Conservation (phyloP, 1,284 basidiomycete species). For the Exobasidium rhododendri region DNA sequence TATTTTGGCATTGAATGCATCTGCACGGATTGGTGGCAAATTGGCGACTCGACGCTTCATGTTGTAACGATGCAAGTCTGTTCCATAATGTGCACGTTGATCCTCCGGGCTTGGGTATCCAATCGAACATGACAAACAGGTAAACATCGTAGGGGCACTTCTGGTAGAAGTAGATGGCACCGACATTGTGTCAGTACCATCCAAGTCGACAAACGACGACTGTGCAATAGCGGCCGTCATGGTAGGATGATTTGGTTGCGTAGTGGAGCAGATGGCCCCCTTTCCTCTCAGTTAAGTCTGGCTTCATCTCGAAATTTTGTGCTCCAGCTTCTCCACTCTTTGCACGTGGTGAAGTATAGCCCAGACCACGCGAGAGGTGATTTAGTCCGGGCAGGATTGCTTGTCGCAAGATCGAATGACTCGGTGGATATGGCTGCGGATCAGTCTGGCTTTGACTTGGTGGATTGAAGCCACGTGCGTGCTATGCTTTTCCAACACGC, state of each 20-base stretch:
- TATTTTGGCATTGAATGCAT: slow-evolving; percentile 87
- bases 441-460: too few relatives aligned
- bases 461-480: too few relatives aligned
- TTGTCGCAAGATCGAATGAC: too few relatives aligned
- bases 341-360: background rate
- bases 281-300: background rate
- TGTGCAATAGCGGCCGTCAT: slow-evolving; percentile 11
- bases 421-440: too few relatives aligned
- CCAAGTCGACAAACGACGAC: background rate
- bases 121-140: slow-evolving; percentile 88
- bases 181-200: background rate
- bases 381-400: too few relatives aligned
- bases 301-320: background rate
- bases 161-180: background rate
- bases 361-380: too few relatives aligned
- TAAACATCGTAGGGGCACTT: slow-evolving; percentile 55
- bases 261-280: background rate
- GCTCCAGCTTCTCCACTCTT: background rate
- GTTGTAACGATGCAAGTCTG: slow-evolving; percentile 96
- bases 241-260: background rate
- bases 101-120: slow-evolving; percentile 80
- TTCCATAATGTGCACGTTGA: slow-evolving; percentile 85
- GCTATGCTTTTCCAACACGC: too few relatives aligned
- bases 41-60: slow-evolving; percentile 93
- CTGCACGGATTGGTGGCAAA: slow-evolving; percentile 76